Base-by-base conservation (phyloP, 139 green algal genomes). In the Mesotaenium endlicherianum region DNA sequence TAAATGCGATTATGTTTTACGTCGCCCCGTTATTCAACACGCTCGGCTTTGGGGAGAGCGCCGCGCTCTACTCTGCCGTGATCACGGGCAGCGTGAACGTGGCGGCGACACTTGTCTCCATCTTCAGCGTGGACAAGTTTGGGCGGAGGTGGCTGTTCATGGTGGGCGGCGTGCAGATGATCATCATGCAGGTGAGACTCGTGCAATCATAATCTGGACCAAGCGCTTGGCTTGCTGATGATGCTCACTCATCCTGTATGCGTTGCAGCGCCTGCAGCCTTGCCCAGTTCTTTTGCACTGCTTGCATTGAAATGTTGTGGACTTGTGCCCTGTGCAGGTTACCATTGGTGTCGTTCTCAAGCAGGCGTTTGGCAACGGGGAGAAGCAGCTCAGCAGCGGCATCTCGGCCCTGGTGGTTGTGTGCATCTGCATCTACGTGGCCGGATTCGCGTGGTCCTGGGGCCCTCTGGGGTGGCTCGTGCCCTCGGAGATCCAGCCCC, bases 401-500 rank as follows among this genome's bases (percentile, higher is more conserved):
- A n/a, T n/a, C n/a, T n/a, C n/a, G n/a, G n/a, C n/a, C n/a, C n/a
- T n/a, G 40, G 74, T 93, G 0, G 79, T 95, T 3, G 90, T 91
- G 1, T 57, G 93, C 58, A 94, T 95, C 82, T 94, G 90, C 88
- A 55, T 95, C 55, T 96, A 91, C 71, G 91, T 95, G 34, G 82
- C 89, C 38, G 90, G 86, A 17, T 94, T 93, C 84, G 93, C 93
- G 1, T 95, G 91, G 91, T 92, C 85, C 1, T 95, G 90, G 92
- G 85, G 82, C n/a, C 92, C 92, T 8, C 87, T 95, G 45, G 91
- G 85, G 36, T 95, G 92, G 92, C 67, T 87, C 16, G 41, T 85
- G 17, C 81, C 81, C 31, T 87, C 81, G 17, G 81, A 87, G 81
- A 87, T 87, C 81, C 74, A 80, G 57, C 81, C 81, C 17, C 44